These are phyloP conservation scores for Saccharomycopsis olivae DNA, from an alignment of 805 yeast species.

Conservation along the genomic window DNA sequence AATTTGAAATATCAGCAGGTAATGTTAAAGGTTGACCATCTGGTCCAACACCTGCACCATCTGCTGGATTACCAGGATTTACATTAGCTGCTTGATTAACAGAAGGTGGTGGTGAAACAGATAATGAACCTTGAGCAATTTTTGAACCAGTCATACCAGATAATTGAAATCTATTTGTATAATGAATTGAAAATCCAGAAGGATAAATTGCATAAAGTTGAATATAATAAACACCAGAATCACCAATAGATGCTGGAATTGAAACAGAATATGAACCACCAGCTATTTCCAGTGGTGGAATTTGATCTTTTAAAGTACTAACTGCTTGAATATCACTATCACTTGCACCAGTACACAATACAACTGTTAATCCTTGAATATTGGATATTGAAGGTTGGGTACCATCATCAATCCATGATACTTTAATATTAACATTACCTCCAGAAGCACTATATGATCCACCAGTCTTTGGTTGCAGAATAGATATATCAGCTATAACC, in stretches of 20 bases:
- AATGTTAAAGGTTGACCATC: conserved; percentile 24
- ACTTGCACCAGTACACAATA: conserved; percentile 58
- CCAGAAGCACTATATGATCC: conserved; percentile 20
- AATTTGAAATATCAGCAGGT: conserved; percentile 31
- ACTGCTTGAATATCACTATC: conserved; percentile 34
- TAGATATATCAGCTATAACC: conserved; percentile 23
- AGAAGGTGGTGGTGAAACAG: conserved; percentile 31
- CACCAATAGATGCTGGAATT: conserved; percentile 34
- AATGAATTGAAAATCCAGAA: conserved; percentile 48
- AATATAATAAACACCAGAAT: conserved; percentile 59
- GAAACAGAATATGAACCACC: conserved; percentile 26
- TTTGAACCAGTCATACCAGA: conserved; percentile 62
- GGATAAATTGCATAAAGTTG: conserved; percentile 47
- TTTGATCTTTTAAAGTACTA: conserved; percentile 36
- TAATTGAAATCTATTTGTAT: conserved; percentile 54
- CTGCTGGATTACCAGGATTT: conserved; percentile 12
- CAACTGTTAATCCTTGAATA: conserved; percentile 28
- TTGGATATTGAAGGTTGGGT: conserved; percentile 34
- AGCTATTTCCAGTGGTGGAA: conserved; percentile 26
- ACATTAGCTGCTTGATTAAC: conserved; percentile 12
- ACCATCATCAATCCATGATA: conserved; percentile 48
- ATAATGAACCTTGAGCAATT: conserved; percentile 37
- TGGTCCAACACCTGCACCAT: too few species aligned
- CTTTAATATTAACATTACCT: conserved; percentile 22
- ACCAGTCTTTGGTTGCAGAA: conserved; percentile 22